A percentile compares a stretch with the other conserved stretches of the same genome.
Conservation (phyloP, 176 grass and related monocot species). For the Ensete glaucum region DNA sequence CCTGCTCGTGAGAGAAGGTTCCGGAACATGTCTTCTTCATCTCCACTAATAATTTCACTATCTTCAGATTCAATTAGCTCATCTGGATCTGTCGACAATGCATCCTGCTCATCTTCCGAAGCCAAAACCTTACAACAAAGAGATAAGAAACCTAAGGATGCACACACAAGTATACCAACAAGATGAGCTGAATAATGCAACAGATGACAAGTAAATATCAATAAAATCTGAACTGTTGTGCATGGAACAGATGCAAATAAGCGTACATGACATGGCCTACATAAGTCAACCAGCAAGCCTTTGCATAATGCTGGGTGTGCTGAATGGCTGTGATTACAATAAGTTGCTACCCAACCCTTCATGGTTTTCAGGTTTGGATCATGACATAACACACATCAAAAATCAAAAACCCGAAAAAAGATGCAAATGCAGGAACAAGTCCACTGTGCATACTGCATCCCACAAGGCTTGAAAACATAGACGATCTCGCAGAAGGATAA, state of each 20-base stretch:
- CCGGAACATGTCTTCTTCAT: constrained; percentile 75
- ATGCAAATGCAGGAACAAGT: neutral
- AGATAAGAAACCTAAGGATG: neutral
- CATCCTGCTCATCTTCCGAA: constrained; percentile 89
- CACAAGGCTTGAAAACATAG: no score
- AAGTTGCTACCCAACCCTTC: no score
- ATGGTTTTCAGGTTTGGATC: no score
- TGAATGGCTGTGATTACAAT: no score
- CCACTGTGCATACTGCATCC: neutral
- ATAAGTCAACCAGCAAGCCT: no score
- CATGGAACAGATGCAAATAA: neutral
- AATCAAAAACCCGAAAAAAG: neutral
- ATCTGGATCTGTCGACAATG: constrained; percentile 67
- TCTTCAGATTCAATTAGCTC: constrained; percentile 76
- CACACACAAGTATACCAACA: neutral
- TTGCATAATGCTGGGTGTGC: no score
- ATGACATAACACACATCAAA: neutral
- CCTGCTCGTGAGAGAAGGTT: constrained; percentile 68
- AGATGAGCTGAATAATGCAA: neutral
- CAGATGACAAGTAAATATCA: neutral
- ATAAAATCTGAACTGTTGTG: neutral
- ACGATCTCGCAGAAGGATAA: no score
- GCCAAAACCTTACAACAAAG: constrained; percentile 59
- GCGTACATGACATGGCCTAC: neutral
- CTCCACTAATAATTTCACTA: constrained; percentile 51